phyloP scores from a whole-genome alignment of 2,329 filamentous ascomycete species.

The Nothophaeocryptopus gaeumannii region DNA sequence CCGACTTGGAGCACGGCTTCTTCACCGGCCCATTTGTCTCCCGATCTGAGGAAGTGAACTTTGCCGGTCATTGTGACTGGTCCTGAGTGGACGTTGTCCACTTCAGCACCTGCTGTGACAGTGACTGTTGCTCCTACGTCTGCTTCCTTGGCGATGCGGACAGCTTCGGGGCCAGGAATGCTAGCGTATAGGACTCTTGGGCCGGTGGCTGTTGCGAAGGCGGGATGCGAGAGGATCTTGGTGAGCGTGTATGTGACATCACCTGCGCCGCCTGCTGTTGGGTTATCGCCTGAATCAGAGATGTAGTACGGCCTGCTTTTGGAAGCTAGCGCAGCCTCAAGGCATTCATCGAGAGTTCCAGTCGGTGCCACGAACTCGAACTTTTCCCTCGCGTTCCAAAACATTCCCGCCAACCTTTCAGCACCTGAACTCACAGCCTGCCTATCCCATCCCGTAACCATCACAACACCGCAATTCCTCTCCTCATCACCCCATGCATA shows the following conservation, averaged over 20 bases:
- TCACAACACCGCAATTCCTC: slow-evolving; percentile 20
- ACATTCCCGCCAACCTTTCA: slow-evolving; percentile 17
- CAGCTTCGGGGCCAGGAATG: slow-evolving; percentile 19
- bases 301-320: slow-evolving; percentile 20
- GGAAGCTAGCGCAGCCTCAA: slow-evolving; percentile 13
- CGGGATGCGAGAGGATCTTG: slow-evolving; percentile 10
- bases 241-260: slow-evolving; percentile 23
- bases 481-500: slow-evolving; percentile 25
- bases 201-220: slow-evolving; percentile 2
- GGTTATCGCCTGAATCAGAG: slow-evolving; percentile 26
- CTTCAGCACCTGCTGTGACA: slow-evolving; percentile 19
- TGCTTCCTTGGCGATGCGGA: slow-evolving; percentile 13
- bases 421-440: slow-evolving; percentile 12
- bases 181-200: slow-evolving; percentile 22
- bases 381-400: slow-evolving; percentile 20
- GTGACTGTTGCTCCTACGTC: slow-evolving; percentile 17
- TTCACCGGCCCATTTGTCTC: slow-evolving; percentile 15
- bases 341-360: slow-evolving; percentile 19
- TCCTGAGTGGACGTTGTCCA: slow-evolving; percentile 19
- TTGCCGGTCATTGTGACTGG: slow-evolving; percentile 21
- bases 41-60: slow-evolving; percentile 16
- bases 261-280: slow-evolving; percentile 22
- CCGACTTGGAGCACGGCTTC: slow-evolving; percentile 22
- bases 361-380: slow-evolving; percentile 24
- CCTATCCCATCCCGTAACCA: slow-evolving; percentile 22